These are phyloP conservation scores for Xylaria hypoxylon DNA, from an alignment of 2,329 filamentous ascomycete genomes.

Conservation along the genomic window DNA sequence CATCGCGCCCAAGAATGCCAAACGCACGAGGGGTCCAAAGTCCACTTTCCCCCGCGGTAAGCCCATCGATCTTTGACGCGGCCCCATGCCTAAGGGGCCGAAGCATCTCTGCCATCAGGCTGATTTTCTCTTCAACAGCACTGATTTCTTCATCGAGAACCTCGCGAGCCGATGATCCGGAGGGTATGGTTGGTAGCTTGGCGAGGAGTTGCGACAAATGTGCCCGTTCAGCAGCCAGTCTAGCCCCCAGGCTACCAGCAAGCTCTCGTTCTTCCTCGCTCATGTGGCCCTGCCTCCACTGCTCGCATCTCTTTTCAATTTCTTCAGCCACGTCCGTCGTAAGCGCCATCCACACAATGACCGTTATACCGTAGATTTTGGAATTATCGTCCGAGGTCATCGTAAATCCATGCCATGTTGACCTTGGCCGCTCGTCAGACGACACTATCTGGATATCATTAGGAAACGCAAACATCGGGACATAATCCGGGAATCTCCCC, in stretches of 20 bases:
- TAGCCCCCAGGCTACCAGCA: slow-evolving; percentile 88
- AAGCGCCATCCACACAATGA: slow-evolving; percentile 93
- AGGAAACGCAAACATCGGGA: slow-evolving; percentile 99
- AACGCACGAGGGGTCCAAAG: slow-evolving; percentile 96
- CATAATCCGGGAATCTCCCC: slow-evolving; percentile 93
- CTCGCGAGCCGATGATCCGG: slow-evolving; percentile 84
- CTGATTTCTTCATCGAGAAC: slow-evolving; percentile 93
- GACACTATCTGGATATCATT: slow-evolving; percentile 98
- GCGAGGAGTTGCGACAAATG: slow-evolving; percentile 90
- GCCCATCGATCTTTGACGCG: slow-evolving; percentile 94
- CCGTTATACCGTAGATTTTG: slow-evolving; percentile 89
- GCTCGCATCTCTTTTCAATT: slow-evolving; percentile 83
- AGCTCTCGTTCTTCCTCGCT: slow-evolving; percentile 90
- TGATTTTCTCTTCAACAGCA: slow-evolving; percentile 95
- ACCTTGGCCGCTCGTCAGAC: slow-evolving; percentile 89
- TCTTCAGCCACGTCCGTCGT: slow-evolving; percentile 85
- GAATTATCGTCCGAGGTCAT: slow-evolving; percentile 96
- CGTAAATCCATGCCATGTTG: slow-evolving; percentile 99
- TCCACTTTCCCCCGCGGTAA: slow-evolving; percentile 94
- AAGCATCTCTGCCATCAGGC: slow-evolving; percentile 94
- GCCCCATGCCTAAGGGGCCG: slow-evolving; percentile 92
- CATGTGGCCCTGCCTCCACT: slow-evolving; percentile 88
- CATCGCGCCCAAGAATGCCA: slow-evolving; percentile 88
- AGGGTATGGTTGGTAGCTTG: slow-evolving; percentile 81
- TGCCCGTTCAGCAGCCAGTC: slow-evolving; percentile 87